Percentiles rank a stretch among this genome's conserved stretches.
Conservation (phyloP, 2,329 filamentous ascomycete genomes). For the Talaromyces islandicus region DNA sequence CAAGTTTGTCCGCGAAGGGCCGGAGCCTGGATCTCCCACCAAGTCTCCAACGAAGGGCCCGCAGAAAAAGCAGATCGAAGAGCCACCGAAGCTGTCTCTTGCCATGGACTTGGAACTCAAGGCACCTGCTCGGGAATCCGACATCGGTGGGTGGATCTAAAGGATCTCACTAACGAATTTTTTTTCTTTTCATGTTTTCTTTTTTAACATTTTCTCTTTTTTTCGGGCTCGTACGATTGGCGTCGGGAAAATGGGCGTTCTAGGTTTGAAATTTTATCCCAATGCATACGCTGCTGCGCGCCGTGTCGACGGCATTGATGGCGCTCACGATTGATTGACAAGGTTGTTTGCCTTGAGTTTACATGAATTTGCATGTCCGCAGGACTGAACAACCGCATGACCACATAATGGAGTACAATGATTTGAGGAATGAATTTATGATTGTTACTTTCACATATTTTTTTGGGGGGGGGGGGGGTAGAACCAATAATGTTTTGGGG, state of each 20-base stretch:
- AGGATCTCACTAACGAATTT: conserved; percentile 7
- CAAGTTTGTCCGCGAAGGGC: conserved; percentile 61
- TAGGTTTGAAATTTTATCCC: conserved; percentile 2
- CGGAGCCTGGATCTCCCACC: conserved; percentile 32
- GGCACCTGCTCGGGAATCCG: conserved; percentile 14
- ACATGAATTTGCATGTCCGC: conserved; percentile 5
- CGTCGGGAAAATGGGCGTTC: conserved; percentile 8
- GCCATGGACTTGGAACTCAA: conserved; percentile 28
- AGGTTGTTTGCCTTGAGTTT: not conserved
- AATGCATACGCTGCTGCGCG: conserved; percentile 2
- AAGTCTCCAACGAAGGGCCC: conserved; percentile 45
- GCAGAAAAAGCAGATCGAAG: conserved; percentile 42
- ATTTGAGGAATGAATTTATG: conserved; percentile 10
- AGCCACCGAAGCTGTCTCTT: conserved; percentile 56
- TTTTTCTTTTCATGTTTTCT: conserved; percentile 4
- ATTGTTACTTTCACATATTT: not conserved
- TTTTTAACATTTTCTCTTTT: conserved; percentile 12
- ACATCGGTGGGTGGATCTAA: conserved; percentile 35
- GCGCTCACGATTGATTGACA: not conserved
- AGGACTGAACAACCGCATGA: conserved; percentile 10
- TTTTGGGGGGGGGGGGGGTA: too few species aligned
- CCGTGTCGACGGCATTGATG: not conserved
- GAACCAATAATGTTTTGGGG: not conserved
- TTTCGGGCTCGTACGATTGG: conserved; percentile 8
- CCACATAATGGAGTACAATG: conserved; percentile 11